Evolutionary conservation across 2,329 filamentous ascomycete species (phyloP).

Genomic region (Sarocladium oryzae): DNA sequence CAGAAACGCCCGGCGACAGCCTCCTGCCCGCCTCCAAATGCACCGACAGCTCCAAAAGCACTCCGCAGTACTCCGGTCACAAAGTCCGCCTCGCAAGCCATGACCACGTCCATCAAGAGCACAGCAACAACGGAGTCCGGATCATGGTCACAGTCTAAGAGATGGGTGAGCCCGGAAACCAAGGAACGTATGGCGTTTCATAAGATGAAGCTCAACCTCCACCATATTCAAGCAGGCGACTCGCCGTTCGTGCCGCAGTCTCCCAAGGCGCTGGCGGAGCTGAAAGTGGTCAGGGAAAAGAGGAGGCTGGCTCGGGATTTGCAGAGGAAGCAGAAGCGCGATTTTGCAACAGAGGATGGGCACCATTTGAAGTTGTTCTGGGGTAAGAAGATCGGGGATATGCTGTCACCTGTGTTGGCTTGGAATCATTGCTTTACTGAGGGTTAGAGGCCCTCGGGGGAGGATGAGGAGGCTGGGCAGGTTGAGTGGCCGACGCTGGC

Average conservation of each 20-base stretch:
- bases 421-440: conserved; percentile 26
- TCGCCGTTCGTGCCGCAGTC: conserved; percentile 31
- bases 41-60: conserved; percentile 14
- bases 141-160: conserved; percentile 32
- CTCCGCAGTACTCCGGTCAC: not conserved
- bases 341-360: conserved; percentile 12
- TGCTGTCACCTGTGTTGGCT: conserved; percentile 27
- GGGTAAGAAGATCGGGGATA: conserved; percentile 21
- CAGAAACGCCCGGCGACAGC: too few species aligned
- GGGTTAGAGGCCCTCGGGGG: conserved; percentile 11
- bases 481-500: conserved; percentile 28
- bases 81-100: not conserved
- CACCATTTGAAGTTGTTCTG: conserved; percentile 16
- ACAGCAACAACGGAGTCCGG: conserved; percentile 16
- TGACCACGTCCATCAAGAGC: not conserved
- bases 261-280: conserved; percentile 26
- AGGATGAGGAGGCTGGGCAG: conserved; percentile 11
- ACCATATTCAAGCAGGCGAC: conserved; percentile 27
- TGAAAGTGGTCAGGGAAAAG: conserved; percentile 25
- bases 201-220: conserved; percentile 29
- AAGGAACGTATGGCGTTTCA: conserved; percentile 27
- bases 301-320: conserved; percentile 18
- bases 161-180: conserved; percentile 30
- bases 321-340: conserved; percentile 16
- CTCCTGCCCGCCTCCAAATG: conserved; percentile 14